Evolutionary conservation across 1,284 basidiomycete genomes (phyloP).

Genomic region (Coniferiporia sulphurascens): DNA sequence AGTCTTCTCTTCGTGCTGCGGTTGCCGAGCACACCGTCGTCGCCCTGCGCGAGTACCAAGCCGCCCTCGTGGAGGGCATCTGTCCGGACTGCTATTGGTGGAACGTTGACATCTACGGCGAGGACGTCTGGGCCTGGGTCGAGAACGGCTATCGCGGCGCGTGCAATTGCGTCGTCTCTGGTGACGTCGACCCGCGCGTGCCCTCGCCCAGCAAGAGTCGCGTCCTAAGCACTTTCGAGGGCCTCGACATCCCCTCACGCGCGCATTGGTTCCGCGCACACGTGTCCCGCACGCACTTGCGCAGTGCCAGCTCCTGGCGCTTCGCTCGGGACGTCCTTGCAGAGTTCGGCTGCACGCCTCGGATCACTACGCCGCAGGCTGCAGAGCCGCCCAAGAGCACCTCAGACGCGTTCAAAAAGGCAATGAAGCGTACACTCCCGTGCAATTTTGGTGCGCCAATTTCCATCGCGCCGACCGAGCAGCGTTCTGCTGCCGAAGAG

Average conservation of each 20-base stretch:
- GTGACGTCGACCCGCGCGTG: constrained; percentile 9
- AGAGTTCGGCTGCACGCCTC: constrained; percentile 9
- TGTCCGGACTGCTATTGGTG: constrained; percentile 43
- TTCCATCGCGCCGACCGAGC: not conserved
- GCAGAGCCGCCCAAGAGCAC: not conserved
- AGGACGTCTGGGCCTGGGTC: constrained; percentile 43
- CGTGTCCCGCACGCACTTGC: constrained; percentile 13
- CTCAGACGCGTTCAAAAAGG: constrained; percentile 2
- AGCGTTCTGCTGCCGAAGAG: constrained; percentile 1
- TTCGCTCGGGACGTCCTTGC: constrained; percentile 3
- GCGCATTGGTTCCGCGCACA: constrained; percentile 21
- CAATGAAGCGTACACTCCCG: not conserved
- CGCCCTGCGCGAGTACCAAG: constrained; percentile 39
- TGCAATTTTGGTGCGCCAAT: constrained; percentile 15
- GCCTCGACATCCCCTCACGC: constrained; percentile 12
- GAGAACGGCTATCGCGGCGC: constrained; percentile 17
- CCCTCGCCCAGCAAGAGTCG: constrained; percentile 11
- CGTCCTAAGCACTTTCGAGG: not conserved
- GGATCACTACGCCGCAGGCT: not conserved
- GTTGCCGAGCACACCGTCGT: constrained; percentile 32
- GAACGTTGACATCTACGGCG: constrained; percentile 43
- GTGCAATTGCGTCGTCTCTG: constrained; percentile 19
- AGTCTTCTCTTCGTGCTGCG: constrained; percentile 32
- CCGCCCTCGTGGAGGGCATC: constrained; percentile 35
- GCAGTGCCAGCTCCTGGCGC: not conserved